These are phyloP conservation scores for Marasmius sp. DNA, from an alignment of 1,284 basidiomycete species.

Conservation along the genomic window DNA sequence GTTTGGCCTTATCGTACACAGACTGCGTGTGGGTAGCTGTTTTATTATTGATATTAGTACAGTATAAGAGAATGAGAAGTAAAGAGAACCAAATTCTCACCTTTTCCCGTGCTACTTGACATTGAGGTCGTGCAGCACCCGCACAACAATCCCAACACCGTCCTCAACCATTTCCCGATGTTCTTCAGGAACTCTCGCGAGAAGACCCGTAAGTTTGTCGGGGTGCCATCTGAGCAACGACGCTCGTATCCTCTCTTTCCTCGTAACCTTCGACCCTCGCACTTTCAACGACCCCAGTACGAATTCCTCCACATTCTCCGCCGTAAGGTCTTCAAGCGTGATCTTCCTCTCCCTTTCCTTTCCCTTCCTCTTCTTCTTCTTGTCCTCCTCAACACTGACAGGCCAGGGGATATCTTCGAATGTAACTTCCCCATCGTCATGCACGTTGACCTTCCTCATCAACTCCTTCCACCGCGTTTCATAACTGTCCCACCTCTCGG, in stretches of 20 bases:
- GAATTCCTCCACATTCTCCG: slow-evolving; percentile 49
- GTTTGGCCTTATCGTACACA: too few relatives aligned
- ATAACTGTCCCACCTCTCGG: slow-evolving; percentile 48
- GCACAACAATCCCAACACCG: slow-evolving; percentile 14
- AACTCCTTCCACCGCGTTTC: slow-evolving; percentile 47
- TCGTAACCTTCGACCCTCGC: slow-evolving; percentile 38
- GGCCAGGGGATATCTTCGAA: slow-evolving; percentile 66
- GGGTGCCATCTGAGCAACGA: slow-evolving; percentile 74
- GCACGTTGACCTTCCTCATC: slow-evolving; percentile 18
- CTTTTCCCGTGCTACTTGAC: not conserved
- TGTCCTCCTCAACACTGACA: slow-evolving; percentile 5
- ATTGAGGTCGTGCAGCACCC: slow-evolving; percentile 11
- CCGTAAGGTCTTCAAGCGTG: slow-evolving; percentile 38
- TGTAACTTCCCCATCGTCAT: slow-evolving; percentile 9
- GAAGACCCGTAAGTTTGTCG: slow-evolving; percentile 59
- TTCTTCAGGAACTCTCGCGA: slow-evolving; percentile 47
- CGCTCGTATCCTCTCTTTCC: slow-evolving; percentile 54
- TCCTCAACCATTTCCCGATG: slow-evolving; percentile 51
- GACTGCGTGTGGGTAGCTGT: not conserved
- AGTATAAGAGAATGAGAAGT: not conserved
- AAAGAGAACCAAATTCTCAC: not conserved
- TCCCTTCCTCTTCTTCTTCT: slow-evolving; percentile 5
- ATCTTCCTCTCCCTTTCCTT: slow-evolving; percentile 17
- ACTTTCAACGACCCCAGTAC: slow-evolving; percentile 49
- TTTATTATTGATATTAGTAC: not conserved